A percentile compares a stretch with the other conserved stretches of the same genome.
Evolutionary conservation across 2,329 filamentous ascomycete species (phyloP).

Genomic region (Neofusicoccum laricinum): DNA sequence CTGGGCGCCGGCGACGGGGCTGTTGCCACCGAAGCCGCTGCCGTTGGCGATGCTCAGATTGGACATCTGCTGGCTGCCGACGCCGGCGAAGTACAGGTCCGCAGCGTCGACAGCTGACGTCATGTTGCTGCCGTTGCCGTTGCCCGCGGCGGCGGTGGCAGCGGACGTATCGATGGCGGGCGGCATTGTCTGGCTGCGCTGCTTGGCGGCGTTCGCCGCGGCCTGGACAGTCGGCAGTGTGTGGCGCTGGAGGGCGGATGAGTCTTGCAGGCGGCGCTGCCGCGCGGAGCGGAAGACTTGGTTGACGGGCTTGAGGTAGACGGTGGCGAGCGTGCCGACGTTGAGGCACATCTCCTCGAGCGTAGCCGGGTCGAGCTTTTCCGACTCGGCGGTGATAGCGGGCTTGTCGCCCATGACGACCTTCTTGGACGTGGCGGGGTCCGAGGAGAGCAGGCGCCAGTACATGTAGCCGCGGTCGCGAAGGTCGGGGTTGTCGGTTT

Average conservation of each 20-base stretch:
- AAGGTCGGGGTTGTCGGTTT: slow-evolving; percentile 97
- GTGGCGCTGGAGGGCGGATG: slow-evolving; percentile 79
- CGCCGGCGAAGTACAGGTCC: slow-evolving; percentile 81
- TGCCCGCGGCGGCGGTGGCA: neutral
- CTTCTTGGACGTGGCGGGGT: slow-evolving; percentile 79
- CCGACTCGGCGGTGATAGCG: slow-evolving; percentile 90
- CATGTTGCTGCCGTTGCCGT: slow-evolving; percentile 47
- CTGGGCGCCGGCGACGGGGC: slow-evolving; percentile 32
- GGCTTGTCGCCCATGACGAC: slow-evolving; percentile 98
- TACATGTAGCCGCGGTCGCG: slow-evolving; percentile 98
- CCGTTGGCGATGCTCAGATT: slow-evolving; percentile 64
- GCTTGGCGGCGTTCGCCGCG: slow-evolving; percentile 31
- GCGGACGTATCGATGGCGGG: slow-evolving; percentile 23
- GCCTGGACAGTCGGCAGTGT: slow-evolving; percentile 58
- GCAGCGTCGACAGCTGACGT: slow-evolving; percentile 76
- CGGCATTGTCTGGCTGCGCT: slow-evolving; percentile 22
- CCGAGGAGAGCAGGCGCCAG: slow-evolving; percentile 91
- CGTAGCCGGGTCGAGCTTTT: slow-evolving; percentile 85
- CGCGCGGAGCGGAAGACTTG: slow-evolving; percentile 91
- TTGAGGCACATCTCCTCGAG: slow-evolving; percentile 97
- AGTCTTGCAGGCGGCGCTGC: slow-evolving; percentile 74
- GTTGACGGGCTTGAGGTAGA: slow-evolving; percentile 96
- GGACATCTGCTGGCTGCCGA: slow-evolving; percentile 74
- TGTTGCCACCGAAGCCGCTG: slow-evolving; percentile 14
- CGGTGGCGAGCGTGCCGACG: slow-evolving; percentile 91